Percentiles rank a stretch among this genome's conserved stretches.
Conservation (phyloP, 2,329 filamentous ascomycete species). For the Elsinoe batatas region DNA sequence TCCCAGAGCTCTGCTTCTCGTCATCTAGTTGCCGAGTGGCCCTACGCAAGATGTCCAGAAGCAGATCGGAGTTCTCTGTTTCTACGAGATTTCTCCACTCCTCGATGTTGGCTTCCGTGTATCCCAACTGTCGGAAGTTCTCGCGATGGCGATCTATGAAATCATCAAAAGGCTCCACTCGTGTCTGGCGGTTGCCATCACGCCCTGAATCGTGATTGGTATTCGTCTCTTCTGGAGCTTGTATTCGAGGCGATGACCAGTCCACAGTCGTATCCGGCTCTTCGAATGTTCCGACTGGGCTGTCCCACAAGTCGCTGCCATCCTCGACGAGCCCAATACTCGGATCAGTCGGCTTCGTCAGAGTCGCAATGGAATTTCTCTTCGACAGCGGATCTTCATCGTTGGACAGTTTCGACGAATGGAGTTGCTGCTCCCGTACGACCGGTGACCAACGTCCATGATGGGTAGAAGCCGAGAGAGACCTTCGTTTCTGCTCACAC, state of each 20-base stretch:
- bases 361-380: no score
- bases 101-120: neutral
- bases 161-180: neutral
- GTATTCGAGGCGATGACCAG: no score
- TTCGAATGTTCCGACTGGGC: neutral
- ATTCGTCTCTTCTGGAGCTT: no score
- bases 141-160: neutral
- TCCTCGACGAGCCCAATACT: neutral
- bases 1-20: neutral
- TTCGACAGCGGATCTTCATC: no score
- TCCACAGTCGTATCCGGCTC: neutral
- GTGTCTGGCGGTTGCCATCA: no score
- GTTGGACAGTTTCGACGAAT: no score
- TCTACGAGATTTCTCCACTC: neutral
- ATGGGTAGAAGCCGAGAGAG: neutral
- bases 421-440: no score
- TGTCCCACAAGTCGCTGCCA: neutral
- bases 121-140: neutral
- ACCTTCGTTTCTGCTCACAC: neutral
- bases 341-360: no score
- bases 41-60: neutral
- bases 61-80: neutral
- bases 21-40: neutral
- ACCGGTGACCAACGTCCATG: neutral
- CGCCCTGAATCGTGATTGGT: no score